Conservation (phyloP, 208 protist genomes). For the Trypanosoma melophagium region DNA sequence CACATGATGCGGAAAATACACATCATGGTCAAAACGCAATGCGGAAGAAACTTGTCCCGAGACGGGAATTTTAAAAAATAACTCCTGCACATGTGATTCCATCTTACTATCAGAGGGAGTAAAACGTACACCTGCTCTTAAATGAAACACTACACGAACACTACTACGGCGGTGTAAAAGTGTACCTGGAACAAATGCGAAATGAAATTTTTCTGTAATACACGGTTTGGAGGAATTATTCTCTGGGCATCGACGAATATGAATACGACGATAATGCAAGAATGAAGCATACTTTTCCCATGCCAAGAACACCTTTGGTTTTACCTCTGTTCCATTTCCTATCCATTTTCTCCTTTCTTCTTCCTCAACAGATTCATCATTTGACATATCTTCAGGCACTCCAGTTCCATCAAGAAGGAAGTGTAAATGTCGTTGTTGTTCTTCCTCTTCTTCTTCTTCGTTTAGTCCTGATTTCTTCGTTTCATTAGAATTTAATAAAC, state of each 20-base stretch:
- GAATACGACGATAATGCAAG: conserved; percentile 71
- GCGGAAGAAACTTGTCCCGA: conserved; percentile 56
- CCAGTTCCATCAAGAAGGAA: conserved; percentile 65
- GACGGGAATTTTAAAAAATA: conserved; percentile 62
- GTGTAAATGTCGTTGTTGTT: neutral
- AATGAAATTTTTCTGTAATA: conserved; percentile 62
- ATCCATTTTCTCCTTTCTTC: conserved; percentile 59
- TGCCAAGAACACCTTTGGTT: conserved; percentile 32
- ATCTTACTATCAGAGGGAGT: conserved; percentile 26
- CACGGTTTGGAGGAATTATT: conserved; percentile 8
- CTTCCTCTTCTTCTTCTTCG: too few relatives aligned
- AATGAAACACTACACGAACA: conserved; percentile 52
- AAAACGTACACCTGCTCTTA: conserved; percentile 60
- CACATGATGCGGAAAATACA: conserved; percentile 37
- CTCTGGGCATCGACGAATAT: conserved; percentile 3
- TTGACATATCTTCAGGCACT: conserved; percentile 22
- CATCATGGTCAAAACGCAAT: conserved; percentile 63
- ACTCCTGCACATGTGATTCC: conserved; percentile 39
- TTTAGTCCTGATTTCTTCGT: conserved; percentile 31
- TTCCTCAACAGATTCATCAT: conserved; percentile 1
- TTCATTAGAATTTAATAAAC: conserved; percentile 15
- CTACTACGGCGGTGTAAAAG: conserved; percentile 71
- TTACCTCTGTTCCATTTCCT: conserved; percentile 13
- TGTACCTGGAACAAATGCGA: conserved; percentile 79
- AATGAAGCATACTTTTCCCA: conserved; percentile 73